phyloP scores from a whole-genome alignment of 441 rosid genomes.

The Adansonia grandidieri region DNA sequence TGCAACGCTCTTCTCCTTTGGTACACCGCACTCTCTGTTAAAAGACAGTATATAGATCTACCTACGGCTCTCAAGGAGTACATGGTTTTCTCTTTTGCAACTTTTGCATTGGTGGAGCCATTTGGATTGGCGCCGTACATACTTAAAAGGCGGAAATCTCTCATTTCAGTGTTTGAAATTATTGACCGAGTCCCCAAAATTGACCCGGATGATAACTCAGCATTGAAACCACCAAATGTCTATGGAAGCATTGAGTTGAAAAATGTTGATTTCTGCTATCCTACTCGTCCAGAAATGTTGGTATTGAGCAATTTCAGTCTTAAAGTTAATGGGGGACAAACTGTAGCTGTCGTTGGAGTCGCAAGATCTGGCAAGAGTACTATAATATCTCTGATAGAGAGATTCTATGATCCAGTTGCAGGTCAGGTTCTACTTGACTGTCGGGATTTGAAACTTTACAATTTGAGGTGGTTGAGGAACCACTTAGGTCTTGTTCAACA shows the following conservation, averaged over 20 bases:
- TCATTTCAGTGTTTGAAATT: slow-evolving; percentile 91
- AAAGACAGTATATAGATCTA: slow-evolving; percentile 50
- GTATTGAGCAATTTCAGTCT: slow-evolving; percentile 97
- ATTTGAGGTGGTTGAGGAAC: slow-evolving; percentile 91
- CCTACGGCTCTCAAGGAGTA: slow-evolving; percentile 88
- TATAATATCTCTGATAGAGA: slow-evolving; percentile 86
- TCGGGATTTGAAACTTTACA: slow-evolving; percentile 81
- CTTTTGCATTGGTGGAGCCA: slow-evolving; percentile 98
- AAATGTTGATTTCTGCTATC: slow-evolving; percentile 96
- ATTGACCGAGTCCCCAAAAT: slow-evolving; percentile 92
- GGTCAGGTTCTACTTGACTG: slow-evolving; percentile 96
- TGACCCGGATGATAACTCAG: slow-evolving; percentile 94
- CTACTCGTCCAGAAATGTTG: slow-evolving; percentile 85
- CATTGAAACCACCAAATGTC: slow-evolving; percentile 93
- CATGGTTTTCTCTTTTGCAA: slow-evolving; percentile 97
- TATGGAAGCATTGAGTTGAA: slow-evolving; percentile 96
- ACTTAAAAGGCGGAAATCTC: slow-evolving; percentile 92
- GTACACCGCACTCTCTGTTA: slow-evolving; percentile 77
- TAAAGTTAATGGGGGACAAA: slow-evolving; percentile 93
- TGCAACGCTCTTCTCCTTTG: slow-evolving; percentile 97
- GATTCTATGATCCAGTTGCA: slow-evolving; percentile 97
- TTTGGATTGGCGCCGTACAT: slow-evolving; percentile 99
- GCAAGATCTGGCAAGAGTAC: slow-evolving; percentile 99
- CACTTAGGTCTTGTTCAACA: slow-evolving; percentile 94
- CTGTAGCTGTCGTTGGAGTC: slow-evolving; percentile 93